phyloP scores from a whole-genome alignment of 495 filamentous ascomycete genomes.

The Xylaria telfairii region DNA sequence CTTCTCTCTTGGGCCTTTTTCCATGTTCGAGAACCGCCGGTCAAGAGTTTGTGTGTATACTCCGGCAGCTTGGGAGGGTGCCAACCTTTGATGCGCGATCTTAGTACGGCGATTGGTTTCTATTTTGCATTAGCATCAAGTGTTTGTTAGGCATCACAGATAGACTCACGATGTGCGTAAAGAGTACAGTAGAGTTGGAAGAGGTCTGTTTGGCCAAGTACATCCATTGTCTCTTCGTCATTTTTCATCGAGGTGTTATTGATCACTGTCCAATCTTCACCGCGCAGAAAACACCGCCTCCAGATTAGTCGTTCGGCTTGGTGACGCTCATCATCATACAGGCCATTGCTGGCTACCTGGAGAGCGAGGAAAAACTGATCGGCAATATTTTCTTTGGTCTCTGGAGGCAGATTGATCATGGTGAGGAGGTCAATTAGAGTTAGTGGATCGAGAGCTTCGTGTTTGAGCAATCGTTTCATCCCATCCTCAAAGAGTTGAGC shows the following conservation, averaged over 20 bases:
- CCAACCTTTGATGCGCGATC: slow-evolving; percentile 36
- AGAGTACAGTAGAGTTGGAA: slow-evolving; percentile 57
- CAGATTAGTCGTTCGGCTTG: slow-evolving; percentile 76
- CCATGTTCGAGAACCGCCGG: slow-evolving; percentile 57
- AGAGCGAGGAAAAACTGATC: slow-evolving; percentile 76
- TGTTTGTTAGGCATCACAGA: background rate
- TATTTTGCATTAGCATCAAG: slow-evolving; percentile 29
- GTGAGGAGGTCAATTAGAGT: slow-evolving; percentile 84
- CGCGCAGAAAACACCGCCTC: slow-evolving; percentile 77
- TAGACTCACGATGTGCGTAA: slow-evolving; percentile 51
- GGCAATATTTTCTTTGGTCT: slow-evolving; percentile 45
- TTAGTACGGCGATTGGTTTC: slow-evolving; percentile 32
- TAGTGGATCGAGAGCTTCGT: slow-evolving; percentile 68
- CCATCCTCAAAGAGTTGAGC: slow-evolving; percentile 67
- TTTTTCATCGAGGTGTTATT: slow-evolving; percentile 61
- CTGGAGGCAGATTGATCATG: slow-evolving; percentile 60
- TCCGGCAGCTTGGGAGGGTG: slow-evolving; percentile 58
- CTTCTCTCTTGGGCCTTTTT: slow-evolving; percentile 55
- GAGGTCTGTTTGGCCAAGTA: slow-evolving; percentile 55
- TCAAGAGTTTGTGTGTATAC: slow-evolving; percentile 59
- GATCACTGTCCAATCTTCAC: slow-evolving; percentile 77
- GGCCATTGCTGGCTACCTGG: slow-evolving; percentile 64
- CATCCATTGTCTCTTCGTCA: slow-evolving; percentile 52
- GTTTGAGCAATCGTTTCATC: slow-evolving; percentile 68
- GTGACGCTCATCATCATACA: slow-evolving; percentile 57